These are phyloP conservation scores for Calonectria naviculata DNA, from an alignment of 2,329 filamentous ascomycete species.

Conservation along the genomic window DNA sequence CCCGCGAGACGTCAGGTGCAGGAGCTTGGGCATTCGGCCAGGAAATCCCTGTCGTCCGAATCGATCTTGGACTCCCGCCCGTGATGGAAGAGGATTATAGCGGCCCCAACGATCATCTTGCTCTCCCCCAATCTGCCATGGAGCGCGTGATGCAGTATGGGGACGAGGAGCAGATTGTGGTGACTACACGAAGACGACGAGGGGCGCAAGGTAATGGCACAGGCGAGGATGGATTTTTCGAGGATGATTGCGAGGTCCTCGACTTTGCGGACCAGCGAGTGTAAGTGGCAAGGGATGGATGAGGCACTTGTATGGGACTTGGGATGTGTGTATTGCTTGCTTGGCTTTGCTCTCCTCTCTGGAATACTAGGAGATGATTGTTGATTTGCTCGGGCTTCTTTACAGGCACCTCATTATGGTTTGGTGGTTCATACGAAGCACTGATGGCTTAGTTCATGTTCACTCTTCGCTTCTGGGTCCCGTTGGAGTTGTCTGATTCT, in stretches of 20 bases:
- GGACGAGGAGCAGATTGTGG: slow-evolving; percentile 81
- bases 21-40: slow-evolving; percentile 71
- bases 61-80: slow-evolving; percentile 62
- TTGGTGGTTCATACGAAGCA: slow-evolving; percentile 23
- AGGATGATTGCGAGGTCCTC: slow-evolving; percentile 91
- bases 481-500: slow-evolving; percentile 43
- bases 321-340: slow-evolving; percentile 24
- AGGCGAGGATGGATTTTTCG: slow-evolving; percentile 85
- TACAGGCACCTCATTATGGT: slow-evolving; percentile 24
- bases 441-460: slow-evolving; percentile 32
- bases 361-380: slow-evolving; percentile 22
- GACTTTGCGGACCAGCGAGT: slow-evolving; percentile 84
- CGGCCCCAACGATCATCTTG: slow-evolving; percentile 65
- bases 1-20: slow-evolving; percentile 28
- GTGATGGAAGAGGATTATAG: slow-evolving; percentile 64
- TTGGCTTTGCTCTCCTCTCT: slow-evolving; percentile 37
- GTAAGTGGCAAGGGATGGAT: slow-evolving; percentile 46
- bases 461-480: slow-evolving; percentile 30
- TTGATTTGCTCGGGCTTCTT: slow-evolving; percentile 24
- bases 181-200: slow-evolving; percentile 80
- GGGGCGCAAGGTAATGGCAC: slow-evolving; percentile 58
- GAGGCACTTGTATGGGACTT: slow-evolving; percentile 21
- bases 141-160: slow-evolving; percentile 70
- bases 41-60: slow-evolving; percentile 59
- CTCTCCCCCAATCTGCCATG: slow-evolving; percentile 72